Percentiles rank a stretch among this genome's conserved stretches.
phyloP scores from a whole-genome alignment of 208 protist species.

The Spironucleus salmonicida region DNA sequence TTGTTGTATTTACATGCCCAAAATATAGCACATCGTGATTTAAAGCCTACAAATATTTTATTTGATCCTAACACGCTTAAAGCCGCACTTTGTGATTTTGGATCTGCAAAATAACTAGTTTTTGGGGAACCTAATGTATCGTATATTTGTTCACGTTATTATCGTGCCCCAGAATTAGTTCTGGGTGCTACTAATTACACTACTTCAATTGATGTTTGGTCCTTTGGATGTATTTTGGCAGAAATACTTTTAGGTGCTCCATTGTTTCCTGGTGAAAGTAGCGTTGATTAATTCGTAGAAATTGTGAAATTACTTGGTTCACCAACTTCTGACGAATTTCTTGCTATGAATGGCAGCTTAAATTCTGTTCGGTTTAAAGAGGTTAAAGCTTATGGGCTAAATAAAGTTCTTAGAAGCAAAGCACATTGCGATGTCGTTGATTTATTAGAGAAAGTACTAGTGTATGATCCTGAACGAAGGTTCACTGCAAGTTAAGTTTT shows the following conservation, averaged over 20 bases:
- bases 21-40: slow-evolving; percentile 63
- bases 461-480: slow-evolving; percentile 31
- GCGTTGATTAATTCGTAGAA: slow-evolving; percentile 45
- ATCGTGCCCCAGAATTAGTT: slow-evolving; percentile 54
- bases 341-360: slow-evolving; percentile 73
- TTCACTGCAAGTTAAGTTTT: background rate
- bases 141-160: slow-evolving; percentile 49
- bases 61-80: slow-evolving; percentile 60
- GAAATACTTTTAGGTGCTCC: slow-evolving; percentile 46
- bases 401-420: slow-evolving; percentile 48
- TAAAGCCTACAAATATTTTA: slow-evolving; percentile 49
- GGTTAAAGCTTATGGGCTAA: slow-evolving; percentile 76
- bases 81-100: slow-evolving; percentile 86
- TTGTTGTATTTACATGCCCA: slow-evolving; percentile 82
- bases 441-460: slow-evolving; percentile 22
- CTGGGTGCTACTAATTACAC: slow-evolving; percentile 45
- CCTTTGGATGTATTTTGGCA: slow-evolving; percentile 47
- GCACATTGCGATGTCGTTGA: slow-evolving; percentile 30
- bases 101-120: slow-evolving; percentile 43
- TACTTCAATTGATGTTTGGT: slow-evolving; percentile 49
- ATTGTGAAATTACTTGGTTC: slow-evolving; percentile 47
- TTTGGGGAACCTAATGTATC: slow-evolving; percentile 36
- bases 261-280: slow-evolving; percentile 44
- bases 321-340: slow-evolving; percentile 58
- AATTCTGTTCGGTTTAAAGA: slow-evolving; percentile 61